phyloP scores from a whole-genome alignment of 1,139 yeast species.

The Scheffersomyces segobiensis region DNA sequence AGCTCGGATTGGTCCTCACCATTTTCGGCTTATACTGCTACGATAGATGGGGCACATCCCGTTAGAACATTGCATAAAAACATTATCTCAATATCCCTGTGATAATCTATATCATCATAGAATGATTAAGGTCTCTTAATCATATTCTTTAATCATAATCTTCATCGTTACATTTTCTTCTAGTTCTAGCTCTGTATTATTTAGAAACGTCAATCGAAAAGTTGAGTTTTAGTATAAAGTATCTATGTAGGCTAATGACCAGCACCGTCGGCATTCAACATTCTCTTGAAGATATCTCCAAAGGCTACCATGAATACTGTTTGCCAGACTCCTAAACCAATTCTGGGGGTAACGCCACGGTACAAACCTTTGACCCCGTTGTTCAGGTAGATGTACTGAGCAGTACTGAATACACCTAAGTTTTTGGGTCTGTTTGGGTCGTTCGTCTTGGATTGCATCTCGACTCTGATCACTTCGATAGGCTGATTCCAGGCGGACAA shows the following conservation, averaged over 20 bases:
- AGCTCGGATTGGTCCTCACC: constrained; percentile 70
- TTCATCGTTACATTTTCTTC: background rate
- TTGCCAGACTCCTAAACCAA: constrained; percentile 97
- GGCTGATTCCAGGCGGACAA: constrained; percentile 99
- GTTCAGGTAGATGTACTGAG: constrained; percentile 76
- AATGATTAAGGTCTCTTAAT: background rate
- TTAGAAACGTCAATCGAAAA: background rate
- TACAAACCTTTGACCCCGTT: constrained; percentile 90
- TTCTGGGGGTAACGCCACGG: constrained; percentile 96
- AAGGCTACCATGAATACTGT: constrained; percentile 99
- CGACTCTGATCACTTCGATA: constrained; percentile 94
- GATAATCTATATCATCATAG: background rate
- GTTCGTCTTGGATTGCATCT: constrained; percentile 90
- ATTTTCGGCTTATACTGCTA: constrained; percentile 62
- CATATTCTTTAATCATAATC: no score
- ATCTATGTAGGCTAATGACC: constrained; percentile 25
- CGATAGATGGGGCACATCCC: constrained; percentile 69
- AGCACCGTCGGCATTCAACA: constrained; percentile 45
- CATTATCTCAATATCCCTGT: background rate
- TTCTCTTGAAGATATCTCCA: constrained; percentile 73
- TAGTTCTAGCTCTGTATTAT: background rate
- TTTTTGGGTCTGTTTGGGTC: constrained; percentile 97
- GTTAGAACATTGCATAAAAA: constrained; percentile 3
- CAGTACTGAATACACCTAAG: constrained; percentile 75
- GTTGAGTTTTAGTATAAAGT: background rate